These are phyloP conservation scores for Mrakia hoshinonis DNA, from an alignment of 768 basidiomycete genomes.

Conservation along the genomic window DNA sequence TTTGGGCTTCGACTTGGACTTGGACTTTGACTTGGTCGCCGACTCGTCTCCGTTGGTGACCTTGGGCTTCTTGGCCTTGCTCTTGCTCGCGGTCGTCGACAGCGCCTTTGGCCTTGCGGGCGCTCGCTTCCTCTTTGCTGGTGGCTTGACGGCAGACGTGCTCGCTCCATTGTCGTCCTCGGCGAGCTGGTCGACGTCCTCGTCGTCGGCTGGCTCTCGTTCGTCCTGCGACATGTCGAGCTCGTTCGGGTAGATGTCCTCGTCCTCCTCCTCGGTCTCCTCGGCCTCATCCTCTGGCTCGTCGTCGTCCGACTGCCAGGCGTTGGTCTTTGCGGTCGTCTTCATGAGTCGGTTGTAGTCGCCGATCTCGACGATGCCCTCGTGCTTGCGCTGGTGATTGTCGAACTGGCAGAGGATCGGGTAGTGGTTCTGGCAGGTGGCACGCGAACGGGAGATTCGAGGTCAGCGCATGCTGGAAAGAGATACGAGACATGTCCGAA, in stretches of 20 bases:
- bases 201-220: background rate
- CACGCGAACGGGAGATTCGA: too few species aligned
- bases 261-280: background rate
- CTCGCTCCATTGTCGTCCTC: background rate
- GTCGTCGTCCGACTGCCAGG: background rate
- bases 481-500: background rate
- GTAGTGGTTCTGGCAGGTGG: constrained; percentile 33
- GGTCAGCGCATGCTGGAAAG: background rate
- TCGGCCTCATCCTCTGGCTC: background rate
- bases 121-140: too few species aligned
- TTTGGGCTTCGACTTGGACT: too few species aligned
- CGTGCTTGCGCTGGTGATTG: constrained; percentile 39
- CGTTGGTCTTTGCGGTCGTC: background rate
- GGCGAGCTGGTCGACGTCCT: background rate
- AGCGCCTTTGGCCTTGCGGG: too few species aligned
- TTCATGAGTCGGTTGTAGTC: background rate
- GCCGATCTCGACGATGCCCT: constrained; percentile 37
- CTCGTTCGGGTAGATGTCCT: too few species aligned
- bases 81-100: too few species aligned
- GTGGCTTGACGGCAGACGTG: too few species aligned
- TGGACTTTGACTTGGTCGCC: too few species aligned
- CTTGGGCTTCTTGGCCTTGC: too few species aligned
- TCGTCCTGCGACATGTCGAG: background rate
- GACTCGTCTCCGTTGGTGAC: too few species aligned
- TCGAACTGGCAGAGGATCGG: constrained; percentile 38